Percentiles rank a stretch among this genome's conserved stretches.
Evolutionary conservation across 1,139 yeast genomes (phyloP).

Genomic region (Geotrichum siamense): DNA sequence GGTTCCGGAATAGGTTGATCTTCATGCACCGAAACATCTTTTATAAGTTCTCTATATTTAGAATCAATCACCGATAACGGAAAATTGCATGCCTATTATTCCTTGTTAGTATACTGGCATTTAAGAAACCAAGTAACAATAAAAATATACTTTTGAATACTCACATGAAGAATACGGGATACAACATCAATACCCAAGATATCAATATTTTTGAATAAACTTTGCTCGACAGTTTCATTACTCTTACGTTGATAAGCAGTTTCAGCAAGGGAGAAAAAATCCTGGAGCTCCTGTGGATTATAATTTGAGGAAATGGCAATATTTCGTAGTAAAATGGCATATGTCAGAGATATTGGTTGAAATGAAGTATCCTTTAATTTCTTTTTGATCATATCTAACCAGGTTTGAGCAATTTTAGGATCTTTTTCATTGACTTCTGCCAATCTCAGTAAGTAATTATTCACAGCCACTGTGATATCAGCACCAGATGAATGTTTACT

Average conservation of each 20-base stretch:
- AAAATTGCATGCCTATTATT: constrained; percentile 27
- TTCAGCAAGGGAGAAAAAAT: constrained; percentile 13
- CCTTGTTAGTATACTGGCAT: background rate
- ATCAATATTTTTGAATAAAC: constrained; percentile 58
- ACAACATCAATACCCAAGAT: constrained; percentile 61
- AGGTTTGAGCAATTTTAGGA: constrained; percentile 27
- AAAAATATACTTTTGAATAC: too few relatives aligned
- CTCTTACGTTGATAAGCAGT: background rate
- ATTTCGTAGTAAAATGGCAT: constrained; percentile 34
- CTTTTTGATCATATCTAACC: constrained; percentile 27
- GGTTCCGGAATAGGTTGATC: background rate
- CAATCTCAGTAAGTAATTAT: constrained; percentile 44
- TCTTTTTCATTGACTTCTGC: constrained; percentile 36
- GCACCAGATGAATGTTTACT: constrained; percentile 40
- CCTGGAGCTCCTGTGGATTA: constrained; percentile 11
- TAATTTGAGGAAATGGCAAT: constrained; percentile 27
- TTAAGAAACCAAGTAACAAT: constrained; percentile 8
- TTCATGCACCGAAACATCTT: constrained; percentile 16
- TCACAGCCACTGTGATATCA: constrained; percentile 41
- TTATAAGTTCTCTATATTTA: constrained; percentile 35
- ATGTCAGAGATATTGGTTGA: constrained; percentile 30
- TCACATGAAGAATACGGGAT: constrained; percentile 36
- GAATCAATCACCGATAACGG: constrained; percentile 34
- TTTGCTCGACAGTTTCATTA: constrained; percentile 19
- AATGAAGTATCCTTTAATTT: constrained; percentile 25